A percentile compares a stretch with the other conserved stretches of the same genome.
These are phyloP conservation scores for Jatropha podagrica DNA, from an alignment of 441 rosid species.

Conservation along the genomic window DNA sequence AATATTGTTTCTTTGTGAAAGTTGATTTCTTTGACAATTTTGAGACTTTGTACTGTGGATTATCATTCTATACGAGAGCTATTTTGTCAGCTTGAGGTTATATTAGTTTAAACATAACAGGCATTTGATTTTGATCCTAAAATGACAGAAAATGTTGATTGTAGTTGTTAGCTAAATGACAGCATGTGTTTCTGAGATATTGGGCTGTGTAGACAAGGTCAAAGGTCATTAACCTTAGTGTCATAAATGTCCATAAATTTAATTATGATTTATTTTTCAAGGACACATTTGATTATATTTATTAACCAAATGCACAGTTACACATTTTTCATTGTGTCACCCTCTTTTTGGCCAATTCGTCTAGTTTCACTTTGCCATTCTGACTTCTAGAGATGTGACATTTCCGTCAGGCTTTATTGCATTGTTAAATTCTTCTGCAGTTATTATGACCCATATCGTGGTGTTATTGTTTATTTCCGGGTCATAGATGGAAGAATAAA, in stretches of 20 bases:
- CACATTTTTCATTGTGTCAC: no score
- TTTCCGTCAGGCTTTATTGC: background rate
- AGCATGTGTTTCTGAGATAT: background rate
- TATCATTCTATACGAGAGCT: background rate
- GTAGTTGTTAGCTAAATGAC: background rate
- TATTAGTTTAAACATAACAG: background rate
- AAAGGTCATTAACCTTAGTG: background rate
- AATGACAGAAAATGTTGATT: background rate
- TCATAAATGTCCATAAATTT: background rate
- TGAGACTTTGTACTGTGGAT: background rate
- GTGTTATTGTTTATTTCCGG: slow-evolving; percentile 95
- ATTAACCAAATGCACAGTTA: background rate
- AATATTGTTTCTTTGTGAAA: background rate
- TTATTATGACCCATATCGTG: slow-evolving; percentile 97
- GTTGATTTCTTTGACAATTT: background rate
- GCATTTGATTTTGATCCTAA: slow-evolving; percentile 4
- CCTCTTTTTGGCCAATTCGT: background rate
- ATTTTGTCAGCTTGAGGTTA: background rate
- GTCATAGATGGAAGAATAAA: slow-evolving; percentile 86
- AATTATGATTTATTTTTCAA: background rate
- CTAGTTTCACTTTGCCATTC: background rate
- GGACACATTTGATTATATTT: background rate
- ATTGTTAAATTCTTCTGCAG: slow-evolving; percentile 43
- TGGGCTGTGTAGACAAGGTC: background rate
- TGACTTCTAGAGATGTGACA: background rate